Base-by-base conservation (phyloP, 768 basidiomycete genomes). In the Auricularia sp. region DNA sequence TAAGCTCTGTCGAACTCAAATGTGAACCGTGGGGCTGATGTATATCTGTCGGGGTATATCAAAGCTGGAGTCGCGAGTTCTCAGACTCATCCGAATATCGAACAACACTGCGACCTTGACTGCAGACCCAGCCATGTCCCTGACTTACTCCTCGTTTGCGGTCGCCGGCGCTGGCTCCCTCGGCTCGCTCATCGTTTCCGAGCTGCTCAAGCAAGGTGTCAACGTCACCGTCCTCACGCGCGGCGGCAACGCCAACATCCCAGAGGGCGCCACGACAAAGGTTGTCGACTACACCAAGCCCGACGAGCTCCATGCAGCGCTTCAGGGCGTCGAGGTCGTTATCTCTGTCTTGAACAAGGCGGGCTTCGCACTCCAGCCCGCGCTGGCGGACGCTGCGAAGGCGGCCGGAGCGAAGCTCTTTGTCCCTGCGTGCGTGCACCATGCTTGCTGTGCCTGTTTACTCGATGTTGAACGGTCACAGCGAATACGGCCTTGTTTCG, bases 381-480 rank as follows among this genome's bases (percentile, higher is more conserved):
- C 34, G 1, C 65, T 73, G 10, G 68, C 69, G 1, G 47, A 66
- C 0, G 72, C 70, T 0, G 67, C 69, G 1, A 73, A 71, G 66
- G 62, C 62, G 39, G 73, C 66, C 0, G 70, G 73, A 23, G 74
- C 73, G 33, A 66, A 70, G 62, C 67, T 75, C 16, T 75, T 75
- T 62, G 66, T 72, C 6, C 74, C 74, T 7, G 68, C 70, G 56
- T 59, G 56, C 5, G 56, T 35, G 11, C n/a, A 59, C 34, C 2
- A 18, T 23, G 14, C 34, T 23, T 33, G 8, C 23, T 33, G 10
- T 10, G 11, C 29, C 14, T 33, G 12, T 35, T 34, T 29, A 11
- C 7, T 29, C 14, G 29, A 29, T 59, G 56, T 29, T 51, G 16
- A 10, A 5, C 18, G 16, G 11, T 18, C 4, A 34, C 5, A 59